A percentile compares a stretch with the other conserved stretches of the same genome.
Conservation (phyloP, 2,329 filamentous ascomycete species). For the Talaromyces islandicus region DNA sequence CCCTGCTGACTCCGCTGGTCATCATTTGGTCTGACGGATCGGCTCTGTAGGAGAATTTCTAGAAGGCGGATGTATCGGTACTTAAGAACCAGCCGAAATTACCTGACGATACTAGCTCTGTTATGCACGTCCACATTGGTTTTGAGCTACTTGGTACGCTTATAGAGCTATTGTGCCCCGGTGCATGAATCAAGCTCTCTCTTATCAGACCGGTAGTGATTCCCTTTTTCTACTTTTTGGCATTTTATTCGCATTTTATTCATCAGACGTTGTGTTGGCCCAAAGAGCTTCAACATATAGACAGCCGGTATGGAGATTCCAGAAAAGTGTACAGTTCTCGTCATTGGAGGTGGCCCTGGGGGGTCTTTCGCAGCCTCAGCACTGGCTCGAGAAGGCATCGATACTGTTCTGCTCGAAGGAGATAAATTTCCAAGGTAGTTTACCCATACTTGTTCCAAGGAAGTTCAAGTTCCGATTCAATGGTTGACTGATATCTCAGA, state of each 20-base stretch:
- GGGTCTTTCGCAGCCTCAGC: constrained; percentile 41
- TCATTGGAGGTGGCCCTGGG: constrained; percentile 15
- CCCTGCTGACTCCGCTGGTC: neutral
- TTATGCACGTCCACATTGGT: neutral
- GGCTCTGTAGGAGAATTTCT: neutral
- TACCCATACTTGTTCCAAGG: too few species aligned
- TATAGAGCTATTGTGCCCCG: neutral
- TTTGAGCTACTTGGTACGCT: neutral
- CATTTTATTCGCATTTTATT: neutral
- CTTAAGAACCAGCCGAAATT: neutral
- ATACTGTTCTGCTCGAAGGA: constrained; percentile 39
- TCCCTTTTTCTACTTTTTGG: neutral
- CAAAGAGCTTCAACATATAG: neutral
- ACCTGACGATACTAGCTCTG: neutral
- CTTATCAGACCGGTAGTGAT: neutral
- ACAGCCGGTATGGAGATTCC: constrained; percentile 15
- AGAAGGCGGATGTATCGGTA: neutral
- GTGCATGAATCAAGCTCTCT: neutral
- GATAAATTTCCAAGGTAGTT: constrained; percentile 37
- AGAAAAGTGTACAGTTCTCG: constrained; percentile 29
- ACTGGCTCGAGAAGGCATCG: constrained; percentile 41
- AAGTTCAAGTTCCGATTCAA: neutral
- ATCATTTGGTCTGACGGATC: neutral
- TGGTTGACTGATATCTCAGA: neutral
- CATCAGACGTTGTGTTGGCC: neutral